A percentile compares a stretch with the other conserved stretches of the same genome.
phyloP scores from a whole-genome alignment of 768 basidiomycete species.

The Multifurca ochricompacta region DNA sequence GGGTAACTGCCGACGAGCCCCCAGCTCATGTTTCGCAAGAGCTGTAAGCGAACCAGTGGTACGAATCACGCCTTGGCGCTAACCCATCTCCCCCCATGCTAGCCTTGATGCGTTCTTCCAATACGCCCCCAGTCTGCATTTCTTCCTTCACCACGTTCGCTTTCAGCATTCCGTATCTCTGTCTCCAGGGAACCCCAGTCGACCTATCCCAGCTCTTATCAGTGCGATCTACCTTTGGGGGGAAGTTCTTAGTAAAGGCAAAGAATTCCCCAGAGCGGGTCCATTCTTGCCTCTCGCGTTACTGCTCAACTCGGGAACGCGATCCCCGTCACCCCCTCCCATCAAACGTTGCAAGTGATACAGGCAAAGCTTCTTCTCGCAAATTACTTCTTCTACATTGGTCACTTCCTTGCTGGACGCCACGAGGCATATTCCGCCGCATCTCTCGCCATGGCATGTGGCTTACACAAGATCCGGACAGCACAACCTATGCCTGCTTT shows the following conservation, averaged over 20 bases:
- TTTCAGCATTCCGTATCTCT: conserved; percentile 32
- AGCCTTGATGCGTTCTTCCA: conserved; percentile 55
- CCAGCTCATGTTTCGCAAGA: conserved; percentile 10
- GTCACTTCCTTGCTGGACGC: conserved; percentile 27
- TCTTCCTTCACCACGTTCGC: conserved; percentile 51
- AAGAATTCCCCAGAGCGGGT: conserved; percentile 25
- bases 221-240: conserved; percentile 35
- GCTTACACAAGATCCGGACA: conserved; percentile 25
- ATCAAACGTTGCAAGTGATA: conserved; percentile 30
- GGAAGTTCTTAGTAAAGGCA: conserved; percentile 24
- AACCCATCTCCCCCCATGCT: neutral
- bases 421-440: conserved; percentile 28
- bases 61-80: neutral
- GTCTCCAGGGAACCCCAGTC: conserved; percentile 26
- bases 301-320: conserved; percentile 42
- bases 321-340: conserved; percentile 27
- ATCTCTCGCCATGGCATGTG: conserved; percentile 26
- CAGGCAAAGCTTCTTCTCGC: conserved; percentile 31
- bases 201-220: conserved; percentile 34
- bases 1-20: conserved; percentile 11
- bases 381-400: conserved; percentile 25
- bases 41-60: conserved; percentile 10
- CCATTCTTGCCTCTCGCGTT: conserved; percentile 39
- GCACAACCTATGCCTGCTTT: conserved; percentile 14
- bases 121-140: conserved; percentile 51